These are phyloP conservation scores for Puya raimondii DNA, from an alignment of 176 grass and related monocot genomes.

Conservation along the genomic window DNA sequence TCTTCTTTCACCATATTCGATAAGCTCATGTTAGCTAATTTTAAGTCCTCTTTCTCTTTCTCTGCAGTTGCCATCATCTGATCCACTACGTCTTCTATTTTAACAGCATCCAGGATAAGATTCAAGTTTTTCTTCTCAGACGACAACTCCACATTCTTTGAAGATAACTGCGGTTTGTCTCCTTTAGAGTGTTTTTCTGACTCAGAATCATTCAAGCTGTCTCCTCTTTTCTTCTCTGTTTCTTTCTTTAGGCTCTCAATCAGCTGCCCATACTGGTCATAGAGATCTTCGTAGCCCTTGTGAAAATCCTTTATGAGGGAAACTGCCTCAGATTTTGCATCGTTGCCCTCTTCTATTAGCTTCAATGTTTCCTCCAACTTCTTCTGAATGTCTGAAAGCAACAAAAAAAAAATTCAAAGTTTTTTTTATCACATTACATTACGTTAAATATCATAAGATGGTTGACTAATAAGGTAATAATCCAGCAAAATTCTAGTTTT, in stretches of 20 bases:
- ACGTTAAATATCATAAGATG: too few species aligned
- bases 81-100: slow-evolving; percentile 17
- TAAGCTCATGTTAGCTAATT: too few species aligned
- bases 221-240: slow-evolving; percentile 19
- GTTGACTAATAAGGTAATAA: not conserved
- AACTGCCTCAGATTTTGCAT: slow-evolving; percentile 50
- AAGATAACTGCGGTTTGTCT: slow-evolving; percentile 20
- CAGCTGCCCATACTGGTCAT: slow-evolving; percentile 58
- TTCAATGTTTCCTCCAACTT: slow-evolving; percentile 62
- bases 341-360: slow-evolving; percentile 44
- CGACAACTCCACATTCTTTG: not conserved
- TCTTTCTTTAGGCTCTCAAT: slow-evolving; percentile 56
- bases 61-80: too few species aligned
- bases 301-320: slow-evolving; percentile 83
- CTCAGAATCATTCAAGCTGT: slow-evolving; percentile 42
- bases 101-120: not conserved
- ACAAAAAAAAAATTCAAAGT: not conserved
- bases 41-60: too few species aligned
- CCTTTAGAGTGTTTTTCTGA: slow-evolving; percentile 25
- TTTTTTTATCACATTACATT: not conserved
- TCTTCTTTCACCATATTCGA: too few species aligned
- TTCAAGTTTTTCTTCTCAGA: too few species aligned
- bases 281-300: slow-evolving; percentile 57
- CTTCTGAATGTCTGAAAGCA: slow-evolving; percentile 60
- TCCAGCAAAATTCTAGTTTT: too few species aligned